phyloP scores from a whole-genome alignment of 2,329 filamentous ascomycete species.

The Paecilomyces niveus region DNA sequence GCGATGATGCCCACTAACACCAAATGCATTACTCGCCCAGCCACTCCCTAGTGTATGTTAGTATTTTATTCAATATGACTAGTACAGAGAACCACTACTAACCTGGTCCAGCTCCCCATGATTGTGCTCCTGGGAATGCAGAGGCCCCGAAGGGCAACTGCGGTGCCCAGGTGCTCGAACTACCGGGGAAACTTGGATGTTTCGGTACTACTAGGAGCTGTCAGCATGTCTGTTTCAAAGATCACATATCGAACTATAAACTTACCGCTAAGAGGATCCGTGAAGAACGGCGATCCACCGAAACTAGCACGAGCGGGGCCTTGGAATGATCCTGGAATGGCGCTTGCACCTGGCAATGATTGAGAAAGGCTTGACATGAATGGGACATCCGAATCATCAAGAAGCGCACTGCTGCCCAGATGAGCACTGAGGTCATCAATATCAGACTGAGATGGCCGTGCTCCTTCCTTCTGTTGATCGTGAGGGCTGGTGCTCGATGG shows the following conservation, averaged over 20 bases:
- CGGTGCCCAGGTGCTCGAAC: slow-evolving; percentile 27
- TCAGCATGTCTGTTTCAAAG: slow-evolving; percentile 3
- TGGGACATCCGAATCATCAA: slow-evolving; percentile 68
- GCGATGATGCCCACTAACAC: slow-evolving; percentile 40
- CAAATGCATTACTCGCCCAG: slow-evolving; percentile 45
- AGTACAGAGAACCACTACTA: slow-evolving; percentile 10
- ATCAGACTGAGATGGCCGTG: slow-evolving; percentile 43
- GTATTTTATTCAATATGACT: neutral
- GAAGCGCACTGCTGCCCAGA: slow-evolving; percentile 80
- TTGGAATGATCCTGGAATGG: slow-evolving; percentile 44
- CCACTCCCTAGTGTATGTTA: slow-evolving; percentile 30
- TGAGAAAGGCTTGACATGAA: slow-evolving; percentile 43
- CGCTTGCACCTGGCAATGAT: slow-evolving; percentile 42
- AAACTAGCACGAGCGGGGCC: slow-evolving; percentile 36
- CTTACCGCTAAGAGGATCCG: slow-evolving; percentile 37
- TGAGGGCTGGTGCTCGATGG: slow-evolving; percentile 64
- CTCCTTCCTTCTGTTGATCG: slow-evolving; percentile 36
- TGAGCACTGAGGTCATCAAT: slow-evolving; percentile 70
- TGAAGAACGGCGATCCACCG: slow-evolving; percentile 33
- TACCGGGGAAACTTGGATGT: slow-evolving; percentile 24
- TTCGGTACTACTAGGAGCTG: slow-evolving; percentile 21
- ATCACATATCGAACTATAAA: slow-evolving; percentile 5
- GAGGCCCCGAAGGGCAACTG: slow-evolving; percentile 32
- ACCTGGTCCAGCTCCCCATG: slow-evolving; percentile 34
- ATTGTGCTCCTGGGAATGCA: slow-evolving; percentile 27